These are phyloP conservation scores for Trichomonas tenax DNA, from an alignment of 208 protist genomes.

Conservation along the genomic window DNA sequence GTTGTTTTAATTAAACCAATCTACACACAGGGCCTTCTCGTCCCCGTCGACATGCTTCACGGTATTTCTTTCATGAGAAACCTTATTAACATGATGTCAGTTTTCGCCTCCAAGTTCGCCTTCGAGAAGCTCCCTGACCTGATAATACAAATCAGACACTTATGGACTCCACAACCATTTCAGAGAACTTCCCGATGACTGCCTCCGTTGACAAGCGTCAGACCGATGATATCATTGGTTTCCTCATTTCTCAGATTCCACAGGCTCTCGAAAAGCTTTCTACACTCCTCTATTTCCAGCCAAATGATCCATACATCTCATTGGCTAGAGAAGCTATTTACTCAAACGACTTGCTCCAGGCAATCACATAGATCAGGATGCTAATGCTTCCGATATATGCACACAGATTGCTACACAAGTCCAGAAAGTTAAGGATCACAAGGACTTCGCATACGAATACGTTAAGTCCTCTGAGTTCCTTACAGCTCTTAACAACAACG, in stretches of 20 bases:
- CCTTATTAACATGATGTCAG: background rate
- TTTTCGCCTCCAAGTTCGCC: background rate
- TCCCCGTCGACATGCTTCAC: background rate
- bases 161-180: background rate
- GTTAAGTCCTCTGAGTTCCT: background rate
- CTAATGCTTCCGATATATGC: background rate
- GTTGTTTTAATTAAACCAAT: background rate
- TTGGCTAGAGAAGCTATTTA: background rate
- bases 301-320: background rate
- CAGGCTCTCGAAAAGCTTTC: background rate
- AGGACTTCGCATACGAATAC: background rate
- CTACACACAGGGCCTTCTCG: background rate
- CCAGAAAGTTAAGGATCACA: background rate
- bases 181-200: background rate
- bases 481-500: background rate
- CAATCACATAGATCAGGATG: background rate
- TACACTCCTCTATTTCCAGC: background rate
- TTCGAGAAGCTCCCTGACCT: background rate
- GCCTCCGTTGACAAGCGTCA: background rate
- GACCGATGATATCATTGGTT: background rate
- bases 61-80: background rate
- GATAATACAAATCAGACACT: background rate
- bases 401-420: background rate
- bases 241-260: background rate
- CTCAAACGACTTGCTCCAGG: background rate